These are phyloP conservation scores for Diophrys appendiculata DNA, from an alignment of 73 alveolate species.

Conservation along the genomic window DNA sequence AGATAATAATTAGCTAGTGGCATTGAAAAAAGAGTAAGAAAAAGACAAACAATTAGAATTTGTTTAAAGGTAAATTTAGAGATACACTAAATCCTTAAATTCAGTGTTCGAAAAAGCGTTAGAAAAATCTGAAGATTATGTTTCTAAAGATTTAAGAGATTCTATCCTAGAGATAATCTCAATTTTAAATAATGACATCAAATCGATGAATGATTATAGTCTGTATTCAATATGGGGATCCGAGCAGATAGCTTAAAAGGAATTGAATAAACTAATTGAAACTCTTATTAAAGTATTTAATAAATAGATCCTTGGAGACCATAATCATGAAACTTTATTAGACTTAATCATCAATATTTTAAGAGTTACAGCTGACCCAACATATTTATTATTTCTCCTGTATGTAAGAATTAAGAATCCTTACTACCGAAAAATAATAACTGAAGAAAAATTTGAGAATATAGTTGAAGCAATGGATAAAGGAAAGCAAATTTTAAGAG, in stretches of 20 bases:
- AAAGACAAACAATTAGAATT: background rate
- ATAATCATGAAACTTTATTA: background rate
- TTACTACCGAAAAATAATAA: too few species aligned
- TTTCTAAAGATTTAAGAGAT: background rate
- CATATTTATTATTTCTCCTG: background rate
- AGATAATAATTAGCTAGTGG: background rate
- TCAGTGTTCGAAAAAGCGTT: background rate
- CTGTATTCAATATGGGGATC: background rate
- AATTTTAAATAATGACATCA: background rate
- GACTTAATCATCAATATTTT: background rate
- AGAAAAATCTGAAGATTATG: background rate
- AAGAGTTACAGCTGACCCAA: background rate
- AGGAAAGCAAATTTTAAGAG: too few species aligned
- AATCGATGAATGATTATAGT: background rate
- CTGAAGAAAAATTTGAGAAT: too few species aligned
- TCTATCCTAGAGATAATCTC: background rate
- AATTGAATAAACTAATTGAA: background rate
- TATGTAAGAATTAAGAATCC: background rate
- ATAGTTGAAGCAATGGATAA: too few species aligned
- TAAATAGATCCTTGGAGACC: background rate
- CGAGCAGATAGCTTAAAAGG: background rate
- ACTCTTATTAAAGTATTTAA: background rate
- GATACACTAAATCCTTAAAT: background rate
- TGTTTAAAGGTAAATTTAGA: background rate
- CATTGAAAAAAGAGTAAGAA: background rate